Conservation (phyloP, 169 alveolate species). For the Pseudocohnilembus persalinus region DNA sequence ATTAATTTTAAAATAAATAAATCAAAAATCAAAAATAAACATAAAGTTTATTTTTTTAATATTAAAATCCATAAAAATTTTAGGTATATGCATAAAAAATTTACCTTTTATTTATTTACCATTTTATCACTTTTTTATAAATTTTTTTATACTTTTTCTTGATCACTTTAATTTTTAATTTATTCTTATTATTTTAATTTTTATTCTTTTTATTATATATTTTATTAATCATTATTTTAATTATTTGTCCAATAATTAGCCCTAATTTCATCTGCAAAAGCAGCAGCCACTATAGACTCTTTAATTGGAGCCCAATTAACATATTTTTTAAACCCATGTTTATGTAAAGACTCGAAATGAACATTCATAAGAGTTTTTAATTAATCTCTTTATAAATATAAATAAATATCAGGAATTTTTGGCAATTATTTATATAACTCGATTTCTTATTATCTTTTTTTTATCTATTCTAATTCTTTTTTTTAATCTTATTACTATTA, state of each 20-base stretch:
- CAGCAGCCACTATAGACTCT: slow-evolving; percentile 36
- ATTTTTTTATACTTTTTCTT: too few species aligned
- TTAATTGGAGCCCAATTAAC: slow-evolving; percentile 35
- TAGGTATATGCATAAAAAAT: too few species aligned
- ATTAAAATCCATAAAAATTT: too few species aligned
- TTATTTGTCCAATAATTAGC: background rate
- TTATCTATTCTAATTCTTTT: background rate
- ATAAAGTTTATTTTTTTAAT: too few species aligned
- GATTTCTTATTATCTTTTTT: background rate
- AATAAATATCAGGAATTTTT: slow-evolving; percentile 17
- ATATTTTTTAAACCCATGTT: slow-evolving; percentile 38
- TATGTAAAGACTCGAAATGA: slow-evolving; percentile 32
- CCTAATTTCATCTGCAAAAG: slow-evolving; percentile 5
- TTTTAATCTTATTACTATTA: background rate
- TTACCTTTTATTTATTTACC: too few species aligned
- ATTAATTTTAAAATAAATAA: too few species aligned
- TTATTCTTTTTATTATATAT: too few species aligned
- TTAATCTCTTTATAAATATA: slow-evolving; percentile 22
- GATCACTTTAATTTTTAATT: too few species aligned
- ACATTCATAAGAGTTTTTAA: slow-evolving; percentile 11
- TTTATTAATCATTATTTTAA: background rate
- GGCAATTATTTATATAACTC: background rate
- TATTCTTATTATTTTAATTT: too few species aligned
- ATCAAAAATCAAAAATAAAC: too few species aligned
- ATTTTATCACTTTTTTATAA: too few species aligned